Conservation (phyloP, 1,284 basidiomycete genomes). For the Ustilago shanxiensis region DNA sequence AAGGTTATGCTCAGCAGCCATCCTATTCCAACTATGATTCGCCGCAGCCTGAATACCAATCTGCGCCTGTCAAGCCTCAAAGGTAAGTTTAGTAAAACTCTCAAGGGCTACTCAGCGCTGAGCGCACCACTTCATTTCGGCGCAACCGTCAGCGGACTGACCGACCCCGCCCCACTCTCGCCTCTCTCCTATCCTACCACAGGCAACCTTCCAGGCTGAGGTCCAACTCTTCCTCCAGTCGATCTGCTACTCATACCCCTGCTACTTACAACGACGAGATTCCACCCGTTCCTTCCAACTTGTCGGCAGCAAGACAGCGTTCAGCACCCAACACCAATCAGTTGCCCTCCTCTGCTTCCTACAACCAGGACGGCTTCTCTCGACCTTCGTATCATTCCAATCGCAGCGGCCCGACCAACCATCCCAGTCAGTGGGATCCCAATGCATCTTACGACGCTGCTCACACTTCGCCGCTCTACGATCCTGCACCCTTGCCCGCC, state of each 20-base stretch:
- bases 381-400: slow-evolving; percentile 19
- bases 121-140: slow-evolving; percentile 1
- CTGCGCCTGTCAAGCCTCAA: slow-evolving; percentile 35
- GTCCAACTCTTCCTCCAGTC: slow-evolving; percentile 33
- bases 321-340: slow-evolving; percentile 1
- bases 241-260: slow-evolving; percentile 18
- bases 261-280: slow-evolving; percentile 25
- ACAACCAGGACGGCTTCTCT: slow-evolving; percentile 22
- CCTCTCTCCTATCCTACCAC: neutral
- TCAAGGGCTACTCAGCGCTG: too few relatives aligned
- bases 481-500: slow-evolving; percentile 24
- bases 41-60: slow-evolving; percentile 32
- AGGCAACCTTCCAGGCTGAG: slow-evolving; percentile 37
- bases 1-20: slow-evolving; percentile 17
- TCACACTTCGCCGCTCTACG: slow-evolving; percentile 31
- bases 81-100: slow-evolving; percentile 23
- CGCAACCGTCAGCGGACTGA: neutral
- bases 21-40: slow-evolving; percentile 18
- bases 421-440: slow-evolving; percentile 40
- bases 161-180: slow-evolving; percentile 4
- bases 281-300: slow-evolving; percentile 35
- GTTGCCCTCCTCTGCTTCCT: slow-evolving; percentile 7
- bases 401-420: slow-evolving; percentile 13
- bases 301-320: slow-evolving; percentile 28
- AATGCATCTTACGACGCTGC: slow-evolving; percentile 40